Base-by-base conservation (phyloP, 225 moss, liverwort and hornwort genomes). In the Lunularia cruciata region DNA sequence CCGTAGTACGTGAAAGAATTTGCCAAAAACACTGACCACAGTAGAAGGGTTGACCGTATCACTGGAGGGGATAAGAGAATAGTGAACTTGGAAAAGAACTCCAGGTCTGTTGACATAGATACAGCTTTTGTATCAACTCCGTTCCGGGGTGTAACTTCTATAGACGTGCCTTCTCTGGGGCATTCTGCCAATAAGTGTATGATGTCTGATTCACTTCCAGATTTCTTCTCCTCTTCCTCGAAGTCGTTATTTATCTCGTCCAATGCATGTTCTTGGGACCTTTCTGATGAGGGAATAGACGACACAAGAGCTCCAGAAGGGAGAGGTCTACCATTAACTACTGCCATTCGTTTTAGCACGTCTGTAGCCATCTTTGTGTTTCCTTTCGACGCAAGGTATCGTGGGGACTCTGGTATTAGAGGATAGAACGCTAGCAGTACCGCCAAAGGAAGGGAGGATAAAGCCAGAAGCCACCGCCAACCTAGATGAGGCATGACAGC, bases 1-100 rank as follows among this genome's bases (percentile, higher is more conserved):
- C 93, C 93, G 75, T 92, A 92, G 82, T 92, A 92, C 37, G 90
- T 90, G 63, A 92, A 92, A 65, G 88, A 88, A 84, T 93, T 93
- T 69, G 93, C 88, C 69, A 90, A 90, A 76, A 90, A 93, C 68
- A 93, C 90, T 68, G 85, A 83, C 93, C 93, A 90, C 64, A 93
- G 85, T 31, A 93, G 86, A 30, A 93, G 71, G 45, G 93, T 93
- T 70, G 93, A 93, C 28, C 75, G 75, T 43, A 87, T 72, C 39
- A 90, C 70, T 15, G 83, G 80, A 65, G 88, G 88, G 60, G 90
- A 88, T 78, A 93, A 67, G 13, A 93, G 92, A 57, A 76, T 55
- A 61, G 77, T 62, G 57, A 90, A 85, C 67, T 20, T 86, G 63
- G 86, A 83, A 70, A 84, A 61, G 20, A 85, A 18, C 67, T 79